Base-by-base conservation (phyloP, 495 filamentous ascomycete species). In the Hyaloscypha bicolor region DNA sequence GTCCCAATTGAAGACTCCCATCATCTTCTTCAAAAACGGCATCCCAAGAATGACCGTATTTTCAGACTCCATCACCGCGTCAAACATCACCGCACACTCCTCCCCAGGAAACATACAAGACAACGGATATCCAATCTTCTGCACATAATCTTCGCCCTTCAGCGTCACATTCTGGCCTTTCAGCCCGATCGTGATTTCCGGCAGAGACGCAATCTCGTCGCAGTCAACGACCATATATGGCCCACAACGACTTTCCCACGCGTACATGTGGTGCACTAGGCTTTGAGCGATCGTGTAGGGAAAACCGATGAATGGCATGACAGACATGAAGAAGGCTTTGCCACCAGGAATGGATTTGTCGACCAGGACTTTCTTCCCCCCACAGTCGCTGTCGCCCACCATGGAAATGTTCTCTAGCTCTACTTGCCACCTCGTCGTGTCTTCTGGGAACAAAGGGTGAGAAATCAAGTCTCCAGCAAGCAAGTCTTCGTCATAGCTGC, bases 121-220 rank as follows among this genome's bases (percentile, higher is more conserved):
- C 35, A 6, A 6, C 6, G 51, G n/a, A 52, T 16, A 39, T 14
- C 19, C 31, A 14, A 35, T 4, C 29, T 3, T 63, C 22, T 51
- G 9, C 21, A 42, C 31, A n/a, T 63, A 63, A 3, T 63, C 60
- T 21, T 14, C n/a, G 6, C 60, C 60, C n/a, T n/a, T 25, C 35
- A 63, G 22, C 6, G 60, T 63, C n/a, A 63, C 39, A 52, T 63
- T 63, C 37, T 63, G 60, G 2, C 30, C 31, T 14, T 52, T 42
- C 9, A 63, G 25, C 60, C 37, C 60, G 21, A 63, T 63, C 5
- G 51, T 45, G 14, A 63, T 3, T 30, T 63, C n/a, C n/a, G 60
- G 60, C 21, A 63, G 29, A 22, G 9, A 21, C 19, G 35, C 21
- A 6, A 39, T 11, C 4, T 29, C 16, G 9, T 51, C 39, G 30